Base-by-base conservation (phyloP, 2,329 filamentous ascomycete species). In the Penicillium sp. region DNA sequence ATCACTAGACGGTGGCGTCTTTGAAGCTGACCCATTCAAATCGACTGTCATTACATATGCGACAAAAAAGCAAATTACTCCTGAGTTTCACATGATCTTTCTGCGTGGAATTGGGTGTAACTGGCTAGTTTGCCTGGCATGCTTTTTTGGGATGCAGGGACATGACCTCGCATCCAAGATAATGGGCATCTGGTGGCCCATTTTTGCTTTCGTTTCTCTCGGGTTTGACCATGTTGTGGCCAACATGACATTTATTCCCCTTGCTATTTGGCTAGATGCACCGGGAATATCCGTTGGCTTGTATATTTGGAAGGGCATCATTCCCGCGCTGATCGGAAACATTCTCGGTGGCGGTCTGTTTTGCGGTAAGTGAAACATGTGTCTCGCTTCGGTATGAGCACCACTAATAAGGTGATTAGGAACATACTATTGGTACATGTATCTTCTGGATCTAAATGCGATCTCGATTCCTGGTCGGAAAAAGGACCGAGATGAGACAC, bases 291-390 rank as follows among this genome's bases (percentile, higher is more conserved):
- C 70, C 2, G 76, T 82, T 0, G 74, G 77, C 0, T 71, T 83
- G 42, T 86, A 85, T 55, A 81, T 86, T 59, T 85, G 81, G 81
- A 84, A 85, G 64, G 80, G 78, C 1, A 78, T 85, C 60, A 80
- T 85, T 33, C 84, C 83, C 0, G 76, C 80, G 0, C 59, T 79
- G 3, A 61, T 85, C 2, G 83, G 83, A 0, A 85, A 85, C 59
- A 78, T 83, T 16, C 63, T 85, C 3, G 83, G 83, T 0, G 83
- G 83, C 2, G 75, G 72, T 0, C 43, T 84, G 2, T 85, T 85
- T 61, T 78, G 78, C n/a, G 82, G 78, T 71, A 43, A 47, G 67
- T 63, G n/a, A 35, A 27, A 4, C 3, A 29, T 19, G 10, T 26
- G 6, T 26, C 11, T 10, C 6, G 8, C n/a, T 23, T 19, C 3